These are phyloP conservation scores for Wickerhamomyces strasburgensis DNA, from an alignment of 805 yeast genomes.

Conservation along the genomic window DNA sequence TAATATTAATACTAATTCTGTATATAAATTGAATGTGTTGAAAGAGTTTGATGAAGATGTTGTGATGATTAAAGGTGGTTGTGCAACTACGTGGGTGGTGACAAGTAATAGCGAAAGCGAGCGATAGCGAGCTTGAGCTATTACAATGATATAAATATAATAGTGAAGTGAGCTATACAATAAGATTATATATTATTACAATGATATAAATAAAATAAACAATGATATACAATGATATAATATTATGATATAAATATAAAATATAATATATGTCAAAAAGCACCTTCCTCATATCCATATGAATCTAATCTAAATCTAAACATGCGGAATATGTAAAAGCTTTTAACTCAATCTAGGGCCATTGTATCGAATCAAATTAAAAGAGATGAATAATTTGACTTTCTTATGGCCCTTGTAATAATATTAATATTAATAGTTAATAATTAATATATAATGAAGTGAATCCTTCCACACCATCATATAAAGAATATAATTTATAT, in stretches of 20 bases:
- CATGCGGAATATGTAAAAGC: constrained; percentile 63
- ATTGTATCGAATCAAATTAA: constrained; percentile 44
- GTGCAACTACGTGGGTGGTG: constrained; percentile 65
- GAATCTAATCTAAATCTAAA: constrained; percentile 27
- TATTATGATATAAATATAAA: constrained; percentile 5
- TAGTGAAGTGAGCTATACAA: neutral
- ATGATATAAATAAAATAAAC: too few relatives aligned
- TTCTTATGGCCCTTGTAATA: too few relatives aligned
- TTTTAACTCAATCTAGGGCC: constrained; percentile 57
- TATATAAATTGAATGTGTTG: constrained; percentile 33
- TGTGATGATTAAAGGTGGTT: constrained; percentile 47
- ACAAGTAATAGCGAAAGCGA: too few relatives aligned
- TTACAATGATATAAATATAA: too few relatives aligned
- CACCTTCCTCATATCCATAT: constrained; percentile 80
- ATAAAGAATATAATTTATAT: too few relatives aligned
- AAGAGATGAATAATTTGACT: constrained; percentile 2
- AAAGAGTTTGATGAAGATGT: constrained; percentile 28
- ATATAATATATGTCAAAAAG: constrained; percentile 75
- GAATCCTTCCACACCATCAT: too few relatives aligned
- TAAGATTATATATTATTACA: neutral
- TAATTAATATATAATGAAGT: too few relatives aligned
- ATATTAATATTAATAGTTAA: too few relatives aligned
- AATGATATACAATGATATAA: neutral
- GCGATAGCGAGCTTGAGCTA: too few relatives aligned
- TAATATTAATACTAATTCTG: too few relatives aligned